A percentile compares a stretch with the other conserved stretches of the same genome.
These are phyloP conservation scores for Chenopodium berlandieri DNA, from an alignment of 148 eudicot genomes.

Conservation along the genomic window DNA sequence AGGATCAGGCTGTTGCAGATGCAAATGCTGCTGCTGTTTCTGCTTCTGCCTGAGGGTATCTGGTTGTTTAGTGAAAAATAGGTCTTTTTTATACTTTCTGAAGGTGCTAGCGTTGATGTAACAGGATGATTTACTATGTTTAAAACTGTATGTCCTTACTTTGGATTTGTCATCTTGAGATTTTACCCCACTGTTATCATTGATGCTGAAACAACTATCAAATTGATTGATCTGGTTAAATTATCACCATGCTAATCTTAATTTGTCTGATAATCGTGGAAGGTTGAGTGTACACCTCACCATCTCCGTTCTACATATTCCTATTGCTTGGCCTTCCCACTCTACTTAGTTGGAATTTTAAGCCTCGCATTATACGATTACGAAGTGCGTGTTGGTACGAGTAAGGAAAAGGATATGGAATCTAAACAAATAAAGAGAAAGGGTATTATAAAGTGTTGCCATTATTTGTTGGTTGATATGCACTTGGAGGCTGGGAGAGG, in stretches of 20 bases:
- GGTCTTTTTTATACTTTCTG: not conserved
- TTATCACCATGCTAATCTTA: not conserved
- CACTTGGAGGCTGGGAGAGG: too few relatives aligned
- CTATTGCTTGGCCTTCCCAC: too few relatives aligned
- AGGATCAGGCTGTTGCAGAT: slow-evolving; percentile 40
- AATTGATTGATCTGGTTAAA: not conserved
- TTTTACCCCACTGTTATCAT: not conserved
- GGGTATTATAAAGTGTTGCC: too few relatives aligned
- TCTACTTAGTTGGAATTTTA: too few relatives aligned
- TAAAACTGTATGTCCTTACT: not conserved
- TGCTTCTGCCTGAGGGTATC: slow-evolving; percentile 12
- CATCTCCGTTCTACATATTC: not conserved
- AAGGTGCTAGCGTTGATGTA: slow-evolving; percentile 11
- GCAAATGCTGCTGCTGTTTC: slow-evolving; percentile 14
- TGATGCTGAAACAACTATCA: not conserved
- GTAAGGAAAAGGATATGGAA: too few relatives aligned
- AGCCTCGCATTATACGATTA: too few relatives aligned
- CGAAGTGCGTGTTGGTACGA: too few relatives aligned
- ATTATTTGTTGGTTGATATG: too few relatives aligned
- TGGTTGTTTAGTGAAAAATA: not conserved
- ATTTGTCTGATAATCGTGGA: not conserved
- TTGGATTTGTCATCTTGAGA: not conserved
- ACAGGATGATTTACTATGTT: not conserved
- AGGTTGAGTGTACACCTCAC: not conserved
- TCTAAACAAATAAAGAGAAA: too few relatives aligned